phyloP scores from a whole-genome alignment of 306 rosid species.

The Quercus mongolica region DNA sequence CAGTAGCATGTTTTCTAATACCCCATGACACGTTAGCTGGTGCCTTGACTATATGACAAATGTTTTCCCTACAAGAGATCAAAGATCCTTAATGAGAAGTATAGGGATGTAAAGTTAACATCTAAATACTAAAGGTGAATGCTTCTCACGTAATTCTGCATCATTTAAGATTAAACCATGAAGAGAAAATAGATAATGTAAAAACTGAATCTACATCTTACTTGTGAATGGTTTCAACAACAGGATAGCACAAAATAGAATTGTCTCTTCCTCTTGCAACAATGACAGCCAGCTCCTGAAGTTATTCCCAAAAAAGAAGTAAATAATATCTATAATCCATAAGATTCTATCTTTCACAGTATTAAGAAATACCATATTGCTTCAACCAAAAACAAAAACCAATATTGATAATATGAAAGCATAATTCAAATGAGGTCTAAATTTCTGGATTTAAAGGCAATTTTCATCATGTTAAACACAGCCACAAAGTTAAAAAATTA shows the following conservation, averaged over 20 bases:
- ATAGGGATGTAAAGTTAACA: conserved; percentile 18
- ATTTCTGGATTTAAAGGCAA: not conserved
- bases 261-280: conserved; percentile 85
- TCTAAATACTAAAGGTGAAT: not conserved
- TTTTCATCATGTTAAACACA: not conserved
- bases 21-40: conserved; percentile 78
- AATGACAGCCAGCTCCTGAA: conserved; percentile 85
- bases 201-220: conserved; percentile 33
- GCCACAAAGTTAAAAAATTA: not conserved
- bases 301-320: conserved; percentile 13
- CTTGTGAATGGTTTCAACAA: conserved; percentile 95
- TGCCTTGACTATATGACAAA: conserved; percentile 85
- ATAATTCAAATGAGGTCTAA: not conserved
- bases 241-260: conserved; percentile 73
- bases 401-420: not conserved
- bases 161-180: not conserved
- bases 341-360: not conserved
- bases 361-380: not conserved
- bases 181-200: not conserved
- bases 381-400: not conserved
- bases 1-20: conserved; percentile 57
- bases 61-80: conserved; percentile 62
- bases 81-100: conserved; percentile 18
- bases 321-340: conserved; percentile 7
- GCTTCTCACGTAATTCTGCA: not conserved